phyloP scores from a whole-genome alignment of 345 rosid genomes.

The Populus davidiana region DNA sequence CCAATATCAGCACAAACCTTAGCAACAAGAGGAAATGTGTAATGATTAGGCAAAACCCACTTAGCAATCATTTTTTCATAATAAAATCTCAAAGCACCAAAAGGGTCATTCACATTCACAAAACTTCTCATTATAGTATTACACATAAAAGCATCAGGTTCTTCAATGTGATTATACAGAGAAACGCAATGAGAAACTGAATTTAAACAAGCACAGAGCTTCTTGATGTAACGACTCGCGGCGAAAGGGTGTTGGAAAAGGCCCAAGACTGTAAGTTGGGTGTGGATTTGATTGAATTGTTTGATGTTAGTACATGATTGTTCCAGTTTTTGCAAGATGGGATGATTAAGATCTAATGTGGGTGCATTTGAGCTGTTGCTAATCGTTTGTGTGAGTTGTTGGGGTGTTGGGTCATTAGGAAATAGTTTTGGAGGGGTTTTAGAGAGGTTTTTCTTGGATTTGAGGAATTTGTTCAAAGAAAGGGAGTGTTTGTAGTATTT shows the following conservation, averaged over 20 bases:
- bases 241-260: conserved; percentile 50
- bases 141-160: conserved; percentile 60
- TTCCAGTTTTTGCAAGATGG: conserved; percentile 37
- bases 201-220: conserved; percentile 44
- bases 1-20: conserved; percentile 46
- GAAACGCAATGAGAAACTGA: conserved; percentile 42
- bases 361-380: not conserved
- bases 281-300: conserved; percentile 46
- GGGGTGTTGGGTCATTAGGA: conserved; percentile 29
- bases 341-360: conserved; percentile 31
- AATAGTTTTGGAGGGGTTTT: conserved; percentile 45
- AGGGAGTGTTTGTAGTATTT: conserved; percentile 18
- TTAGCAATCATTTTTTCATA: conserved; percentile 47
- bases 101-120: conserved; percentile 30
- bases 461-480: conserved; percentile 42
- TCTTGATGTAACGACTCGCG: conserved; percentile 47
- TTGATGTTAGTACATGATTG: conserved; percentile 27
- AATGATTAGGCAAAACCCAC: conserved; percentile 45
- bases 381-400: not conserved
- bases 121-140: conserved; percentile 51
- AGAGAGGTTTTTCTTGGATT: conserved; percentile 42
- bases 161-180: conserved; percentile 36
- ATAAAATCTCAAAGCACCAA: conserved; percentile 51
- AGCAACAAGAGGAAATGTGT: conserved; percentile 52
- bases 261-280: conserved; percentile 40